phyloP scores from a whole-genome alignment of 1,284 basidiomycete species.

The Fomes fomentarius region DNA sequence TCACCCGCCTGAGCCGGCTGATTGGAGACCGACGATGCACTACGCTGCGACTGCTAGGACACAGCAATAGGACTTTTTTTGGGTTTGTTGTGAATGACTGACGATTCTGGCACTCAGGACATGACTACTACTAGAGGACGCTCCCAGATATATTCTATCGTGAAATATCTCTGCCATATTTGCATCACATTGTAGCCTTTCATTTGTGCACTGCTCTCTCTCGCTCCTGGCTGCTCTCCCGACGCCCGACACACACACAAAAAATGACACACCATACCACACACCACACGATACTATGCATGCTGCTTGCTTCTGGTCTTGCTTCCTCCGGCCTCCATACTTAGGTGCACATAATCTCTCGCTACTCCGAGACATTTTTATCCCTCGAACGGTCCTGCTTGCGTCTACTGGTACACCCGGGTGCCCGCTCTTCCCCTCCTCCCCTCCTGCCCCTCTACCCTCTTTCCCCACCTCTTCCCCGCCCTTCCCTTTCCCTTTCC shows the following conservation, averaged over 20 bases:
- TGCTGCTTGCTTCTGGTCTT: too few species aligned
- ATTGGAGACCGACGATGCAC: conserved; percentile 3
- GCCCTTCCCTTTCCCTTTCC: background rate
- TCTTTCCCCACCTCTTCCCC: background rate
- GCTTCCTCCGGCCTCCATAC: too few species aligned
- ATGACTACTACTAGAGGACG: background rate
- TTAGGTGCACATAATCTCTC: background rate
- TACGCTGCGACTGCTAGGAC: conserved; percentile 8
- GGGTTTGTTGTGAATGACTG: too few species aligned
- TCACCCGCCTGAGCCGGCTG: conserved; percentile 22
- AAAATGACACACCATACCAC: too few species aligned
- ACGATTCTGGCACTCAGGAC: background rate
- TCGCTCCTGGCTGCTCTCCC: background rate
- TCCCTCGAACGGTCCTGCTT: background rate
- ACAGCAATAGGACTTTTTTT: conserved; percentile 8
- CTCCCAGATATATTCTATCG: background rate
- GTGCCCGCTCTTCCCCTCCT: too few species aligned
- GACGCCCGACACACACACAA: too few species aligned
- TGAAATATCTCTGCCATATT: background rate
- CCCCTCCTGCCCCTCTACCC: background rate
- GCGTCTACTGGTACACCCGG: background rate
- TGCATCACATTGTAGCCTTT: background rate
- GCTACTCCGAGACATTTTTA: background rate
- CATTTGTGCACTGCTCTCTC: background rate
- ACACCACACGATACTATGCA: too few species aligned